These are phyloP conservation scores for Ceratobasidium sp. DNA, from an alignment of 1,284 basidiomycete genomes.

Conservation along the genomic window DNA sequence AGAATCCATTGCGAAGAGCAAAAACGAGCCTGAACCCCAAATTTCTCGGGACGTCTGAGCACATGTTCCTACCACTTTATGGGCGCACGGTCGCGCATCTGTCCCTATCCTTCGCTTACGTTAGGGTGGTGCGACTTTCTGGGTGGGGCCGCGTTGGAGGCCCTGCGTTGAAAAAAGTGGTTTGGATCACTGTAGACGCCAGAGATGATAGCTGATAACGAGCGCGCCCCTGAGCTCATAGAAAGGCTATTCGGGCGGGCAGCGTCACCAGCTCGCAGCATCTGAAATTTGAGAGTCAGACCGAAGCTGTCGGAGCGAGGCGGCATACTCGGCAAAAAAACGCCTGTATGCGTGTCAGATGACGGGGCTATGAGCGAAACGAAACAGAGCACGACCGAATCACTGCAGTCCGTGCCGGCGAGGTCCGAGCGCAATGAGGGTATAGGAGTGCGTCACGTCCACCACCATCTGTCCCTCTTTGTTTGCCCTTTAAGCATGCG, in stretches of 20 bases:
- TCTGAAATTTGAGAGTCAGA: slow-evolving; percentile 17
- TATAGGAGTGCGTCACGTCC: slow-evolving; percentile 15
- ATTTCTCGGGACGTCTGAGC: not conserved
- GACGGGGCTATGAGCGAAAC: not conserved
- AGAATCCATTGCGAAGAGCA: not conserved
- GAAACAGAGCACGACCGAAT: not conserved
- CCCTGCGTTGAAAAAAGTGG: slow-evolving; percentile 1
- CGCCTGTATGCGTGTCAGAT: slow-evolving; percentile 1
- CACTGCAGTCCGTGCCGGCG: not conserved
- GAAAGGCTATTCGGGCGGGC: not conserved
- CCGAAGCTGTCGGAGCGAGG: not conserved
- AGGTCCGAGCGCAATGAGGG: slow-evolving; percentile 35
- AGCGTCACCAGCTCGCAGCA: slow-evolving; percentile 9
- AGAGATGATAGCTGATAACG: not conserved
- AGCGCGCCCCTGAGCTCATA: not conserved
- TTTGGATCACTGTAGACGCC: not conserved
- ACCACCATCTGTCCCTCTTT: slow-evolving; percentile 8
- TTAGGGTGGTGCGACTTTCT: not conserved
- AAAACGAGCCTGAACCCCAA: slow-evolving; percentile 9
- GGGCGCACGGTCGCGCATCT: not conserved
- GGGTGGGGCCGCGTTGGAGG: not conserved
- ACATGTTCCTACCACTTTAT: not conserved
- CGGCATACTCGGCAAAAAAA: slow-evolving; percentile 5
- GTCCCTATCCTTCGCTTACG: slow-evolving; percentile 1
- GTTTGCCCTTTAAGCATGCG: not conserved